A percentile compares a stretch with the other conserved stretches of the same genome.
These are phyloP conservation scores for Neonectria ditissima DNA, from an alignment of 2,329 filamentous ascomycete species.

Conservation along the genomic window DNA sequence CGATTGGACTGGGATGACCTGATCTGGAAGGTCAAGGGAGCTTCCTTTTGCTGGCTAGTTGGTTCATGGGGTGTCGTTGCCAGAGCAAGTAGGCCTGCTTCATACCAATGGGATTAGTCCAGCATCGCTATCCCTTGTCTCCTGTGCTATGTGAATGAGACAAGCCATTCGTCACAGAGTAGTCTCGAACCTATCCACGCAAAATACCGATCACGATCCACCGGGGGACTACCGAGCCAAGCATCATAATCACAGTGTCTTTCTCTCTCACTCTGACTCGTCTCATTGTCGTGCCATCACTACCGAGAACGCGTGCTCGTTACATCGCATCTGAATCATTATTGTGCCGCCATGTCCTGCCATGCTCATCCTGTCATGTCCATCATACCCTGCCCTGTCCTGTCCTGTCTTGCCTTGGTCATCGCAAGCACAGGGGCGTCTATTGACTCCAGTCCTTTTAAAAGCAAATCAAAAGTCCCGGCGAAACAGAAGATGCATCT, in stretches of 20 bases:
- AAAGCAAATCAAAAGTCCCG: slow-evolving; percentile 9
- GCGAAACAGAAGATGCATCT: slow-evolving; percentile 13
- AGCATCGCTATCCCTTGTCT: not conserved
- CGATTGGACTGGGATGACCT: slow-evolving; percentile 13
- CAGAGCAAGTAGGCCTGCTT: not conserved
- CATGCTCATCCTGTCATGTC: slow-evolving; percentile 9
- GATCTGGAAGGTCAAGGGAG: not conserved
- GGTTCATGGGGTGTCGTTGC: not conserved
- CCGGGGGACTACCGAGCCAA: not conserved
- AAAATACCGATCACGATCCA: not conserved
- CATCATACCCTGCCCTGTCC: slow-evolving; percentile 8
- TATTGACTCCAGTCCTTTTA: slow-evolving; percentile 22
- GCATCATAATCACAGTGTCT: not conserved
- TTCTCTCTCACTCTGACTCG: not conserved
- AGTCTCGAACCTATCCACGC: not conserved
- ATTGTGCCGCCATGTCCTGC: slow-evolving; percentile 9
- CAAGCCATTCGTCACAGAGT: not conserved
- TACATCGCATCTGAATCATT: slow-evolving; percentile 22
- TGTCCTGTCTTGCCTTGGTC: slow-evolving; percentile 8
- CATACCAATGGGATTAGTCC: not conserved
- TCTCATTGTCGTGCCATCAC: not conserved
- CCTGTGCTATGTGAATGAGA: not conserved
- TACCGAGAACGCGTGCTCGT: slow-evolving; percentile 2
- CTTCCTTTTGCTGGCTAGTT: not conserved
- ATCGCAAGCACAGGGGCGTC: slow-evolving; percentile 22